These are phyloP conservation scores for Kluyveromyces siamensis DNA, from an alignment of 805 yeast species.

Conservation along the genomic window DNA sequence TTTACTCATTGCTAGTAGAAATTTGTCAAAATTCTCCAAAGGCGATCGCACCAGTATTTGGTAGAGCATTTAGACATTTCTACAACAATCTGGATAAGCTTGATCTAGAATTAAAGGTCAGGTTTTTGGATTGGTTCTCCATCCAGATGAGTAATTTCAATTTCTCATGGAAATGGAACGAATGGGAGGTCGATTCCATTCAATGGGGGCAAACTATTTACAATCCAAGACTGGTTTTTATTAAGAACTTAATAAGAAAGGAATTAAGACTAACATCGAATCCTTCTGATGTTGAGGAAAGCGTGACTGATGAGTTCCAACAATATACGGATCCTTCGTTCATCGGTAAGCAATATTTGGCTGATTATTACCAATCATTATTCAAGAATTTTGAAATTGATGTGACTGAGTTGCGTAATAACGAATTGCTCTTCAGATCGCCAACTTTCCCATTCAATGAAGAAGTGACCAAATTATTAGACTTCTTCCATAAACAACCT, in stretches of 20 bases:
- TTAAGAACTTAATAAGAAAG: conserved; percentile 70
- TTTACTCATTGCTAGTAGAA: conserved; percentile 75
- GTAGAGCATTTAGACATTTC: conserved; percentile 80
- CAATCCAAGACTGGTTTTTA: conserved; percentile 68
- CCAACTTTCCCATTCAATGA: conserved; percentile 30
- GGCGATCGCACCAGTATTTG: conserved; percentile 89
- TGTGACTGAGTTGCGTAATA: conserved; percentile 24
- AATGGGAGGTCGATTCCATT: conserved; percentile 67
- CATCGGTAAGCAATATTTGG: conserved; percentile 27
- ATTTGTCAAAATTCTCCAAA: conserved; percentile 76
- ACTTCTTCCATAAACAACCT: conserved; percentile 29
- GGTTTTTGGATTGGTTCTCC: conserved; percentile 85
- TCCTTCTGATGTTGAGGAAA: conserved; percentile 51
- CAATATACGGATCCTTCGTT: conserved; percentile 38
- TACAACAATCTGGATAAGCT: conserved; percentile 56
- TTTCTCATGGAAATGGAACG: conserved; percentile 97
- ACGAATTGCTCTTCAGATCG: conserved; percentile 32
- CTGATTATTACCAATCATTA: conserved; percentile 30
- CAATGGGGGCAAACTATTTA: conserved; percentile 36
- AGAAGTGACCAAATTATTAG: conserved; percentile 31
- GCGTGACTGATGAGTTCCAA: conserved; percentile 55
- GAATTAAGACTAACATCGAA: conserved; percentile 78
- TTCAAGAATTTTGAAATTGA: conserved; percentile 20
- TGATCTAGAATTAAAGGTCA: conserved; percentile 66
- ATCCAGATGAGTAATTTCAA: conserved; percentile 89